Base-by-base conservation (phyloP, 2,329 filamentous ascomycete species). In the Pestalotiopsis sp. region DNA sequence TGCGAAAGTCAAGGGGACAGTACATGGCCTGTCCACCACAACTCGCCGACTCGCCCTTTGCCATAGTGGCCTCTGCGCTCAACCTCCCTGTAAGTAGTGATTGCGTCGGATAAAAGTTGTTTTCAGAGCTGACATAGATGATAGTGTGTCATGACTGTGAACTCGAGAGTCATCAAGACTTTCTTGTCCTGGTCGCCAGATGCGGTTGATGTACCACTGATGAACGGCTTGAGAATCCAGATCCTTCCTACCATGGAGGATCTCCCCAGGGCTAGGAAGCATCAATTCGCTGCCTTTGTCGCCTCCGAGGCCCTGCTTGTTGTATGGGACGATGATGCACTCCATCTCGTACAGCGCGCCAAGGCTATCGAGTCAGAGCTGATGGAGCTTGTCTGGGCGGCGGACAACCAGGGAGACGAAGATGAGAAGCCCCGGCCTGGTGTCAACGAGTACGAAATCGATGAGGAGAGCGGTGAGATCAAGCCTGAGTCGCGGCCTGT, bases 281-380 rank as follows among this genome's bases (percentile, higher is more conserved):
- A 93, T 77, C 93, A 95, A 77, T 94, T 92, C 72, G 93, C 92
- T 13, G 93, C 93, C 7, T 95, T 95, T 77, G 86, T 95, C 57
- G 90, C 91, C 2, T 88, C 87, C 0, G 90, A 93, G 70, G 88
- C 88, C 4, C 82, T 95, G 4, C 82, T 96, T 1, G 83, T 95
- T 1, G 92, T 95, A 1, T 96, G 93, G 93, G 93, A 95, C 72
- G 93, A 95, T 72, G 92, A 95, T 68, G 88, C 92, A 0, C 83
- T 91, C 68, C 89, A 93, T 75, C 82, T 95, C 9, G 84, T 94
- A 4, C 82, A 88, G 67, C 85, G 92, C 67, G 93, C 92, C 59
- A 90, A 90, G 75, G 85, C 86, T 41, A 94, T 95, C 69, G 92
- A 95, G 79, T 87, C 88, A 2, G 91, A 94, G 77, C 83, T 95